Percentiles rank a stretch among this genome's conserved stretches.
Conservation (phyloP, 2,329 filamentous ascomycete species). For the Dothistroma pini region DNA sequence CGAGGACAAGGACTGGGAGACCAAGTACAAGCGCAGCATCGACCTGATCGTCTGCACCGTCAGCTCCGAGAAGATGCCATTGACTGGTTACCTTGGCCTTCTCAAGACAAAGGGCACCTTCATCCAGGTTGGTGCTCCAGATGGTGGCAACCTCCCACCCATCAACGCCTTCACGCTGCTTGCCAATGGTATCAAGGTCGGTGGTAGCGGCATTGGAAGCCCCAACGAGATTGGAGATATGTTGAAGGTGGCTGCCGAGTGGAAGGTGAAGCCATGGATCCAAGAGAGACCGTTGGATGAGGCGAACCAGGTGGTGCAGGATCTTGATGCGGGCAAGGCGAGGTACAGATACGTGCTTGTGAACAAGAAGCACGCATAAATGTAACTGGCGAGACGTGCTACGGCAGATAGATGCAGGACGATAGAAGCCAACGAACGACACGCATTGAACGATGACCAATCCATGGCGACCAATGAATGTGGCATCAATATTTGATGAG, state of each 20-base stretch:
- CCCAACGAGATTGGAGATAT: slow-evolving; percentile 58
- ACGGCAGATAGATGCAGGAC: no score
- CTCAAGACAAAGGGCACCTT: slow-evolving; percentile 58
- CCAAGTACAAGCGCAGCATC: slow-evolving; percentile 49
- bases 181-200: slow-evolving; percentile 48
- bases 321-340: slow-evolving; percentile 55
- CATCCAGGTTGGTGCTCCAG: slow-evolving; percentile 64
- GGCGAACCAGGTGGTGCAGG: slow-evolving; percentile 55
- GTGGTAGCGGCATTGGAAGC: slow-evolving; percentile 47
- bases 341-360: slow-evolving; percentile 36
- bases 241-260: slow-evolving; percentile 56
- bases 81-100: slow-evolving; percentile 58
- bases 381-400: background rate
- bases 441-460: no score
- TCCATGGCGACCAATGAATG: no score
- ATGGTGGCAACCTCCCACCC: slow-evolving; percentile 50
- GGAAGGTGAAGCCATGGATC: slow-evolving; percentile 58
- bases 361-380: slow-evolving; percentile 27
- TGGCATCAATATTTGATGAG: no score
- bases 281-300: slow-evolving; percentile 58
- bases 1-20: slow-evolving; percentile 58
- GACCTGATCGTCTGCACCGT: slow-evolving; percentile 60
- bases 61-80: slow-evolving; percentile 58
- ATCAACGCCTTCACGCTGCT: slow-evolving; percentile 59
- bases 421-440: no score